Percentiles rank a stretch among this genome's conserved stretches.
phyloP scores from a whole-genome alignment of 129 eudicot genomes.

The Lactuca sativa region DNA sequence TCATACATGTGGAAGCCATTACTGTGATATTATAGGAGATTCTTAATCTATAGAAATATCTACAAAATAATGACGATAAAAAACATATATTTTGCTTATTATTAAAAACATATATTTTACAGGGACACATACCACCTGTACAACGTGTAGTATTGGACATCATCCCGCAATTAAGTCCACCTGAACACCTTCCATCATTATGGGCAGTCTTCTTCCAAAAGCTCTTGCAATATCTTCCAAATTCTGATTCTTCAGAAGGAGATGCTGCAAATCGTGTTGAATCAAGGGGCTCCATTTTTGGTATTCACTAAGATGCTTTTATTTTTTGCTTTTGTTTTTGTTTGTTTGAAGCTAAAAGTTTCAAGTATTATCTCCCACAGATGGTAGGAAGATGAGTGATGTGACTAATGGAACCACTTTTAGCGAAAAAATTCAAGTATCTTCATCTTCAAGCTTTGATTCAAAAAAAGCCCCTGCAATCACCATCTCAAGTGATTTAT shows the following conservation, averaged over 20 bases:
- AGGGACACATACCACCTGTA: conserved; percentile 92
- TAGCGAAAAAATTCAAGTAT: conserved; percentile 28
- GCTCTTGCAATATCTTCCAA: conserved; percentile 78
- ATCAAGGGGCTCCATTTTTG: conserved; percentile 26
- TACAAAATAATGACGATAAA: too few species aligned
- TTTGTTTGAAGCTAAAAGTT: neutral
- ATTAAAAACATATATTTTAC: conserved; percentile 3
- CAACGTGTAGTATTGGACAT: conserved; percentile 83
- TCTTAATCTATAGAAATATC: too few species aligned
- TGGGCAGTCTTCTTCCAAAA: conserved; percentile 70
- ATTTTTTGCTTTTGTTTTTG: conserved; percentile 3
- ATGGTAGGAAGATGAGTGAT: conserved; percentile 24
- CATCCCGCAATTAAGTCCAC: conserved; percentile 69
- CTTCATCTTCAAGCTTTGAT: conserved; percentile 36
- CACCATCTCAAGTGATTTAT: conserved; percentile 49
- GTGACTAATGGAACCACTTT: conserved; percentile 40
- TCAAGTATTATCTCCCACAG: conserved; percentile 26
- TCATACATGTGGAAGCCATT: too few species aligned
- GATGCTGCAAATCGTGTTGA: conserved; percentile 35
- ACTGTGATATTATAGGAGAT: too few species aligned
- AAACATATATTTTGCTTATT: too few species aligned
- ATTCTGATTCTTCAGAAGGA: conserved; percentile 45
- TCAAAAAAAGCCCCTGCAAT: conserved; percentile 16
- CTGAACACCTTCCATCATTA: conserved; percentile 69
- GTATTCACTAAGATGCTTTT: conserved; percentile 28